Evolutionary conservation across 441 rosid genomes (phyloP), one percentile per base, ranked within the genome.

Genomic region (Eutrema salsugineum): DNA sequence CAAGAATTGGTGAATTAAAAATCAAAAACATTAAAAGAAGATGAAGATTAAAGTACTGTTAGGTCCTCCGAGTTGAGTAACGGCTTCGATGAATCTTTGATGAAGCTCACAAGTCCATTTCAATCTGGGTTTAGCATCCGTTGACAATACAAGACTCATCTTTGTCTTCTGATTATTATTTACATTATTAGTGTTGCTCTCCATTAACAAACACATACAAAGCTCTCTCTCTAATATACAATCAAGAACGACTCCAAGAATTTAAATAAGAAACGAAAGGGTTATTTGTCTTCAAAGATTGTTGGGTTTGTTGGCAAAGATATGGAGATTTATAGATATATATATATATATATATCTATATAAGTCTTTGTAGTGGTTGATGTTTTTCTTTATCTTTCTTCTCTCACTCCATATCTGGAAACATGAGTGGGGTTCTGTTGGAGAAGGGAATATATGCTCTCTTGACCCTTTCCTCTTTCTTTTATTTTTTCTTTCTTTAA

Each of bases 31-130:
- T 12, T n/a, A 2, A 51, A 68, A 43, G 39, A 60, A 48, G 22
- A 54, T 19, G 5, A 44, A 71, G 15, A 63, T 38, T 32, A 64
- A 91, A 82, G 43, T 83, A 92, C 99, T 92, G 75, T 94, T 88
- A 68, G 96, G 84, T 33, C 99, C 99, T 60, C 96, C 98, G 66
- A 95, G 88, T 58, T 88, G 98, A 69, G 68, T 68, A 78, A 95
- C 84, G 0, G 96, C 92, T 61, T 92, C 97, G 19, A 88, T 78
- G 79, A 95, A 94, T 71, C 85, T 83, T 15, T 83, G 91, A 81
- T 92, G 99, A 59, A 94, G 94, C 77, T 94, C 96, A 53, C 86
- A 81, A 77, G 96, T 90, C 99, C 99, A 94, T 79, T 94, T 94
- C 16, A 94, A 86, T 81, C 98, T 92, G 32, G 97, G 99, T 79